Evolutionary conservation across 768 basidiomycete genomes (phyloP), one percentile per base, ranked within the genome.

Genomic region (Psilocybe subaeruginosa): DNA sequence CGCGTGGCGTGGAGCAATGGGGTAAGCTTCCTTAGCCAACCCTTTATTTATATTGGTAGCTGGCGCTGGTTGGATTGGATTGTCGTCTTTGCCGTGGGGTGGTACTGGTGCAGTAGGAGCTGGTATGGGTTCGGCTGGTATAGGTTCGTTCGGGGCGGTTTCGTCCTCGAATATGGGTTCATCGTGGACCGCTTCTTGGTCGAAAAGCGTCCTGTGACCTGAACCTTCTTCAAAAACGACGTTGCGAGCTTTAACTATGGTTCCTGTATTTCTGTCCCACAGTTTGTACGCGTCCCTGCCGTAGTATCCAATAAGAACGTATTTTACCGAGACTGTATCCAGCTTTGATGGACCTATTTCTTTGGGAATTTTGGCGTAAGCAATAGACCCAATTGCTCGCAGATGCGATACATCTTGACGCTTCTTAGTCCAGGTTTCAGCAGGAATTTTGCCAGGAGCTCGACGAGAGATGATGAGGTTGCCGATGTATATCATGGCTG

Each of bases 161-260:
- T 51, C n/a, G 54, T 48, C 45, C 27, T 60, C 52, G n/a, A 60
- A 50, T 49, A 56, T 55, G 41, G 43, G 47, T 5, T 37, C 17
- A 37, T 63, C 52, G 12, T 41, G 12, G 49, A 57, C 29, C 2
- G 35, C 58, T 5, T 66, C 51, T 9, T 61, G 35, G 8, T 61
- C 49, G 4, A 43, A 37, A 37, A 46, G 53, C 2, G 64, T 65
- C n/a, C 60, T 29, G 46, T 69, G 62, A 2, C 66, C 64, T 31
- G 17, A 7, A 4, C 62, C 68, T 43, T 69, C 66, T 17, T 69
- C 59, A 33, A 69, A 69, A 17, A 43, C 27, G 2, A 69, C 60
- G 27, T 63, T 58, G 8, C 61, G 29, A 17, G 56, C 49, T 23
- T 54, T 54, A n/a, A 63, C 39, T 3, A 68, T 58, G 6, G 56